A percentile compares a stretch with the other conserved stretches of the same genome.
Evolutionary conservation across 1,139 yeast species (phyloP).

Genomic region (Eremothecium sinecaudum): DNA sequence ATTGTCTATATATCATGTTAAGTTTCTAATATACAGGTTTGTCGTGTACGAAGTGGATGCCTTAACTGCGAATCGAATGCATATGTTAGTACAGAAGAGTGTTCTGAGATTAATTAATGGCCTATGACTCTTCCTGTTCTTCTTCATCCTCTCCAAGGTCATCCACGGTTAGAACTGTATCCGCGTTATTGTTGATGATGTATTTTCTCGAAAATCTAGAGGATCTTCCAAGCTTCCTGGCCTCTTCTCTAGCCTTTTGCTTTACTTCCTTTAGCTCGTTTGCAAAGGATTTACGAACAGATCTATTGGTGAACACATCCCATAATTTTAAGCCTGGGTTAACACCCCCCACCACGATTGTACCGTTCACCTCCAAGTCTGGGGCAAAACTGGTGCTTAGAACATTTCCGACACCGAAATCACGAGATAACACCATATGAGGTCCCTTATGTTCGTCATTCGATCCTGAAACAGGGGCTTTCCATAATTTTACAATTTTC

Average conservation of each 20-base stretch:
- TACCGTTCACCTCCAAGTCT: conserved; percentile 80
- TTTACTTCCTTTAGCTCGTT: conserved; percentile 48
- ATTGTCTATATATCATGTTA: too few species aligned
- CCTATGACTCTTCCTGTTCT: conserved; percentile 26
- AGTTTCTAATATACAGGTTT: too few species aligned
- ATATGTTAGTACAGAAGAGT: too few species aligned
- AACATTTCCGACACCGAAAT: conserved; percentile 91
- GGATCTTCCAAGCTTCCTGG: conserved; percentile 45
- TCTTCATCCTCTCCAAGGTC: conserved; percentile 53
- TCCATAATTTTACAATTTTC: conserved; percentile 81
- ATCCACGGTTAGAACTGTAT: conserved; percentile 52
- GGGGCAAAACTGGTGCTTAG: conserved; percentile 76
- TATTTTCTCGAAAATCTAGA: conserved; percentile 72
- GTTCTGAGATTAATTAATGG: too few species aligned
- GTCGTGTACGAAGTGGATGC: too few species aligned
- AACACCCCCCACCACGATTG: conserved; percentile 81
- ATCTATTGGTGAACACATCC: conserved; percentile 77
- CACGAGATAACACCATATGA: conserved; percentile 82
- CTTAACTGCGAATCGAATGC: too few species aligned
- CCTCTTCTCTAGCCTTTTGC: conserved; percentile 47
- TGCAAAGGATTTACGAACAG: conserved; percentile 64
- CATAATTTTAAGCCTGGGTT: conserved; percentile 78
- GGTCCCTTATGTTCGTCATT: conserved; percentile 47
- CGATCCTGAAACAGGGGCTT: conserved; percentile 39
- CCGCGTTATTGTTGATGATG: conserved; percentile 38